Evolutionary conservation across 176 grass and related monocot species (phyloP).

Genomic region (Rhynchospora tenuis): DNA sequence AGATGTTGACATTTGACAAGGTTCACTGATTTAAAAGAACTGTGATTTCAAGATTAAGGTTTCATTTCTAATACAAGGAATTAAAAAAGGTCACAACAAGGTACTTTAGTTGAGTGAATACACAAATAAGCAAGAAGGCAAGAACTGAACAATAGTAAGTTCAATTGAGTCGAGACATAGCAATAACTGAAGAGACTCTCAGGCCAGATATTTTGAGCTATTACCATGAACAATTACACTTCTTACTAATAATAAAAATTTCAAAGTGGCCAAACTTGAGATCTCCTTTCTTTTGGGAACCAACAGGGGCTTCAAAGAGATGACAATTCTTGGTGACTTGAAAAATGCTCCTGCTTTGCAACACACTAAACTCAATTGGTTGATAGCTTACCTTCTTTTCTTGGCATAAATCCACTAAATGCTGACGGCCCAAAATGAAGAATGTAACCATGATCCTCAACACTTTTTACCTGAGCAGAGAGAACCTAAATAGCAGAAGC

Average conservation of each 20-base stretch:
- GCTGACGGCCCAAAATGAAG: slow-evolving; percentile 79
- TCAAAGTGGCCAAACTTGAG: not conserved
- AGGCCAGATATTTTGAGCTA: not conserved
- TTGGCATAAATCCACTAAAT: slow-evolving; percentile 94
- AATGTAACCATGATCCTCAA: slow-evolving; percentile 98
- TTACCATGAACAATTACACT: not conserved
- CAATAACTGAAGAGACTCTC: not conserved
- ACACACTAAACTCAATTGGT: not conserved
- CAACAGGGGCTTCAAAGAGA: not conserved
- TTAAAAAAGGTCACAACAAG: not conserved
- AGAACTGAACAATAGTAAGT: not conserved
- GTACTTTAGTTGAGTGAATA: not conserved
- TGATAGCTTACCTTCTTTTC: slow-evolving; percentile 12
- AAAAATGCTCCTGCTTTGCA: not conserved
- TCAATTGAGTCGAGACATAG: not conserved
- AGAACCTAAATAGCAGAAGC: slow-evolving; percentile 51
- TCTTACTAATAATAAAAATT: not conserved
- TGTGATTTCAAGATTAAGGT: slow-evolving; percentile 12
- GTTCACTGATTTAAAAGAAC: not conserved
- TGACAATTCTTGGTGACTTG: not conserved
- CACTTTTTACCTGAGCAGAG: slow-evolving; percentile 80
- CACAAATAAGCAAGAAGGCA: not conserved
- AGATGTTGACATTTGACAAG: not conserved
- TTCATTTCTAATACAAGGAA: not conserved
- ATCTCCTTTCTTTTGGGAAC: not conserved